Evolutionary conservation across 1,284 basidiomycete genomes (phyloP), one percentile per base, ranked within the genome.

Genomic region (Vanrija sp.): DNA sequence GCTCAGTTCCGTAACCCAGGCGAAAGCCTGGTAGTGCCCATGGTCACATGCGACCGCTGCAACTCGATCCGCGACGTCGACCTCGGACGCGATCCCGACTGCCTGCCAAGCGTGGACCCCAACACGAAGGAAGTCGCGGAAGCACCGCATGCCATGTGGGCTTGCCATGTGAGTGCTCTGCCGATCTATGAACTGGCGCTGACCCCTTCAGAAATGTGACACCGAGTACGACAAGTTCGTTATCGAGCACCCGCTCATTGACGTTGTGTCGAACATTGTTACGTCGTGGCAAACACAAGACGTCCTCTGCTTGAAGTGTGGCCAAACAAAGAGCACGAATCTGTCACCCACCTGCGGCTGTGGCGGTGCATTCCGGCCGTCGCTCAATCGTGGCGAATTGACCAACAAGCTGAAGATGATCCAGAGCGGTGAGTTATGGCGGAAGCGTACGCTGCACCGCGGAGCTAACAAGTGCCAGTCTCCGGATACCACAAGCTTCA

Each of bases 1-100:
- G 92, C 92, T 2, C 75, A 81, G 0, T 97, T 94, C 80, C 84
- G 85, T 54, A 95, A 97, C 70, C 95, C 95, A 0, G 98, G 95
- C 78, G 88, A 96, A 68, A 86, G 91, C 3, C 83, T 98, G 60
- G 87, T 88, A 63, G 77, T 98, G 25, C 82, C 86, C 23, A 90
- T 91, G 71, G 88, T 98, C 25, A 89, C 94, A 25, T 98, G 96
- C 74, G 84, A 83, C 51, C 85, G 88, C 67, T 99, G 96, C 78
- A 94, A 94, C 74, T 80, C 83, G 21, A 83, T 95, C 57, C 85
- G 90, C 18, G 91, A 94, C 73, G 89, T 98, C 63, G 95, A 98
- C 73, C 87, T 98, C 63, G 96, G 93, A 71, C 84, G 94, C n/a
- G 94, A 97, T 73, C 82, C 86, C 6, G 90, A 93, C 60, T 82